Evolutionary conservation across 2,329 filamentous ascomycete species (phyloP).

Genomic region (Huntiella omanensis): DNA sequence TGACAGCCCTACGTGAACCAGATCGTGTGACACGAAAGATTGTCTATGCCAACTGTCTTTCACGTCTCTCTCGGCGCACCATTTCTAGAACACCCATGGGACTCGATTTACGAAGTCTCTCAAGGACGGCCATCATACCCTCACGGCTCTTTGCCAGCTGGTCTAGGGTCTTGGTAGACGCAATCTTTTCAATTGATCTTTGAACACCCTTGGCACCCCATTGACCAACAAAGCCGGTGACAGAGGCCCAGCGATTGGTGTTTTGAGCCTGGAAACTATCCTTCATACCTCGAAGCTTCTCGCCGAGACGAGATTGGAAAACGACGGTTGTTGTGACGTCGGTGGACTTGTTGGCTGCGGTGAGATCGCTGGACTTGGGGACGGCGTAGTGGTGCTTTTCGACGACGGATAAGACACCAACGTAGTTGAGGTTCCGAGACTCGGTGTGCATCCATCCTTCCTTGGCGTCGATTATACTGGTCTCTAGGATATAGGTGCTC

Average conservation of each 20-base stretch:
- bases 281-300: slow-evolving; percentile 40
- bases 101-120: slow-evolving; percentile 42
- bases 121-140: slow-evolving; percentile 66
- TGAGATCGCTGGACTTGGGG: slow-evolving; percentile 14
- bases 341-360: slow-evolving; percentile 23
- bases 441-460: slow-evolving; percentile 73
- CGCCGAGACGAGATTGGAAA: slow-evolving; percentile 53
- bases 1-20: background rate
- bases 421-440: slow-evolving; percentile 65
- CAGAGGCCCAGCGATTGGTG: slow-evolving; percentile 30
- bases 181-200: slow-evolving; percentile 60
- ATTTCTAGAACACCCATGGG: slow-evolving; percentile 40
- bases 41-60: background rate
- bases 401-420: slow-evolving; percentile 58
- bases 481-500: slow-evolving; percentile 66
- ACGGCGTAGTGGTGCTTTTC: slow-evolving; percentile 49
- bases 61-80: slow-evolving; percentile 24
- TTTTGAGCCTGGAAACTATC: slow-evolving; percentile 22
- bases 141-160: slow-evolving; percentile 65
- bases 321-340: slow-evolving; percentile 57
- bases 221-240: slow-evolving; percentile 26
- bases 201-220: slow-evolving; percentile 58
- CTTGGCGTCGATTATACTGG: slow-evolving; percentile 57
- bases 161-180: slow-evolving; percentile 56
- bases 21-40: background rate